phyloP scores from a whole-genome alignment of 148 eudicot genomes.

The Beta vulgaris region DNA sequence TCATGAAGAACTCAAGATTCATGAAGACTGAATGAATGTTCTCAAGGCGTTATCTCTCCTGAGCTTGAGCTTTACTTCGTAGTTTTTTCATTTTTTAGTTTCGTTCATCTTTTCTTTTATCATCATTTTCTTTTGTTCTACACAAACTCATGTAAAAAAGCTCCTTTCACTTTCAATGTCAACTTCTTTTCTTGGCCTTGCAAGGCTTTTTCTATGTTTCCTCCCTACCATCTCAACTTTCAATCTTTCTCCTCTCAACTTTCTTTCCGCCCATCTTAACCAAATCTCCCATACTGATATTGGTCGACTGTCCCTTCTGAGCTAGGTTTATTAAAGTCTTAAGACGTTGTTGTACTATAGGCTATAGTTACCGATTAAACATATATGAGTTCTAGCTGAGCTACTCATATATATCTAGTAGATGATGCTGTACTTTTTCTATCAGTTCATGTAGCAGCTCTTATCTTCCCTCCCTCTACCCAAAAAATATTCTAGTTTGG shows the following conservation, averaged over 20 bases:
- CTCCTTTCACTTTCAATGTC: neutral
- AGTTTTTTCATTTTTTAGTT: neutral
- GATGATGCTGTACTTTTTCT: too few species aligned
- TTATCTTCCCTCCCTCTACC: too few species aligned
- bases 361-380: too few species aligned
- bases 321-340: constrained; percentile 24
- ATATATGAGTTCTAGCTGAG: too few species aligned
- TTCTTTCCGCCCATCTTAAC: neutral
- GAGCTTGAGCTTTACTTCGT: constrained; percentile 31
- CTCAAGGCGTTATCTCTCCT: constrained; percentile 36
- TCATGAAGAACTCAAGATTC: neutral
- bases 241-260: accelerated
- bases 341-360: neutral
- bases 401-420: too few species aligned
- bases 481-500: neutral
- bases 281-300: constrained; percentile 24
- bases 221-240: neutral
- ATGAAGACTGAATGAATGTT: neutral
- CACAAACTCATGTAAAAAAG: neutral
- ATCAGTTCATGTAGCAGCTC: too few species aligned
- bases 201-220: constrained; percentile 31
- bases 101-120: neutral
- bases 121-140: neutral
- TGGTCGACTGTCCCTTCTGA: constrained; percentile 45
- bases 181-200: constrained; percentile 68